Evolutionary conservation across 208 protist genomes (phyloP).

Genomic region (Porcisia deanei): DNA sequence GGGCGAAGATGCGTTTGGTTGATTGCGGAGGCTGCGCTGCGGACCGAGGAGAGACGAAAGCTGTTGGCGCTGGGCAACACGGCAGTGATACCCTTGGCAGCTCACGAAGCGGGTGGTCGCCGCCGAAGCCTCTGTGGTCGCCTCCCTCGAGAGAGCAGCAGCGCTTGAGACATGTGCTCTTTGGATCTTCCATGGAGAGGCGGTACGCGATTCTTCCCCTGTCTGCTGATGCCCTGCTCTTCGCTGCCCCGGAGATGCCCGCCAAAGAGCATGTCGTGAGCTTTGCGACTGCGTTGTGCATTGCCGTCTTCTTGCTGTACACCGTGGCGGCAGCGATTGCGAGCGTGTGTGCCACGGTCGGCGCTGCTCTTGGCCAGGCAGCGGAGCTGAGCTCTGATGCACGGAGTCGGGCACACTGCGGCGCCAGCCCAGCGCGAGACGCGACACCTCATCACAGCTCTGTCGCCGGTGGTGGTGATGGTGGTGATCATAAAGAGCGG

Average conservation of each 20-base stretch:
- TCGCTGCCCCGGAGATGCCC: constrained; percentile 48
- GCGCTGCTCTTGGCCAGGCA: constrained; percentile 35
- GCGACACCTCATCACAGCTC: constrained; percentile 11
- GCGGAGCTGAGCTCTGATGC: constrained; percentile 21
- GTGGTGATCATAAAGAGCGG: not conserved
- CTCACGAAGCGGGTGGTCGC: not conserved
- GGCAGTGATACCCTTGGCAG: not conserved
- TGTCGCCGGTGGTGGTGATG: not conserved
- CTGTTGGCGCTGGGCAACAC: not conserved
- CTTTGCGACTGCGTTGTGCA: constrained; percentile 22
- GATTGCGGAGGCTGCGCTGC: not conserved
- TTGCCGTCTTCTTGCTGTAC: constrained; percentile 37
- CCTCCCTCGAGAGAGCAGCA: not conserved
- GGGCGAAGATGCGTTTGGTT: constrained; percentile 5
- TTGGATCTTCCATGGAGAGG: constrained; percentile 30
- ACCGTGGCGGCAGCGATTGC: constrained; percentile 39
- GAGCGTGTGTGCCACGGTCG: constrained; percentile 22
- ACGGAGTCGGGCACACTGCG: constrained; percentile 43
- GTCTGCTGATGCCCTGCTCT: constrained; percentile 53
- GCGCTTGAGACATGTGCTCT: constrained; percentile 8
- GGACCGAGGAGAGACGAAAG: not conserved
- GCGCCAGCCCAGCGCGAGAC: constrained; percentile 20
- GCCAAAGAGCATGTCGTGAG: constrained; percentile 37
- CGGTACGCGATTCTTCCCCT: constrained; percentile 40
- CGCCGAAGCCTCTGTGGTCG: not conserved